Conservation (phyloP, 179 eudicot genomes). For the Carnegiea gigantea region DNA sequence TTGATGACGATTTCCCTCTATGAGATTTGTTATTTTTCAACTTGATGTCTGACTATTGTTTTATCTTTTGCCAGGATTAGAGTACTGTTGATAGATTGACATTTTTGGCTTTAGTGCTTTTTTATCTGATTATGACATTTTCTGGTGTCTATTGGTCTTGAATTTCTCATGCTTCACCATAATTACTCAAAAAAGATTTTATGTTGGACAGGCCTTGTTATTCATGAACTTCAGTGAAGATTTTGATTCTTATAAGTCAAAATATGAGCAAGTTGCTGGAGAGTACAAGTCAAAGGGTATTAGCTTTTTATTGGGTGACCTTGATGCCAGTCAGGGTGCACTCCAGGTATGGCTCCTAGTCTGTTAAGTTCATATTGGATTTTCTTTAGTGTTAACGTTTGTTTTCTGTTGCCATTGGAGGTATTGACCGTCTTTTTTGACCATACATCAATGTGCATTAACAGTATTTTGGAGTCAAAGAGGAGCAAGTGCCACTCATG, state of each 20-base stretch:
- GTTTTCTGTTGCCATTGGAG: neutral
- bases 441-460: constrained; percentile 11
- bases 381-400: neutral
- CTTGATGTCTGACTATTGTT: no score
- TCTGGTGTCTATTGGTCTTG: neutral
- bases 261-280: constrained; percentile 68
- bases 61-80: no score
- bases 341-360: constrained; percentile 60
- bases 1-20: neutral
- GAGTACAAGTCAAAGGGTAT: constrained; percentile 77
- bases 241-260: constrained; percentile 62
- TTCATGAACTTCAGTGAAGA: constrained; percentile 72
- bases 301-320: constrained; percentile 79
- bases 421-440: neutral
- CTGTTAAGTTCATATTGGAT: neutral
- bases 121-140: neutral
- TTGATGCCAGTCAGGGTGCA: constrained; percentile 89
- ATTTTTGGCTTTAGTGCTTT: neutral
- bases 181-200: constrained; percentile 23
- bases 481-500: constrained; percentile 75
- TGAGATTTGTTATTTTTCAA: no score
- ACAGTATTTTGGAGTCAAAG: constrained; percentile 77
- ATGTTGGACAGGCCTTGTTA: constrained; percentile 65
- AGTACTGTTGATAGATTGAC: neutral
- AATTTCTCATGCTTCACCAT: neutral